phyloP scores from a whole-genome alignment of 352 stramenopile genomes.

The Pelagophyceae sp. region DNA sequence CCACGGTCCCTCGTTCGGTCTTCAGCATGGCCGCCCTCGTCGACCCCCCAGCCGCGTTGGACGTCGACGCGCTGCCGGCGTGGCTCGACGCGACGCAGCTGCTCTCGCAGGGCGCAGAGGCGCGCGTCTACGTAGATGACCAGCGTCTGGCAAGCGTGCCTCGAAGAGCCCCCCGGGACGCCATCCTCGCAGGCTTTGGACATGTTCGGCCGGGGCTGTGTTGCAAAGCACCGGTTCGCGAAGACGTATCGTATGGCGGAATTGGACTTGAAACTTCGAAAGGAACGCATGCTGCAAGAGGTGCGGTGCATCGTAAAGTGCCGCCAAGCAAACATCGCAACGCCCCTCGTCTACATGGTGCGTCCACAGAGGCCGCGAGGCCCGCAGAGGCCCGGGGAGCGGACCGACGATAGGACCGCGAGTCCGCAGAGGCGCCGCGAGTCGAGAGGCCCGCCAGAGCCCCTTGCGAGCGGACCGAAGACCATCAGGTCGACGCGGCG shows the following conservation, averaged over 20 bases:
- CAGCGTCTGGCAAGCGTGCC: no score
- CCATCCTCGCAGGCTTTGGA: no score
- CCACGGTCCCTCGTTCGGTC: no score
- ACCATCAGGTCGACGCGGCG: no score
- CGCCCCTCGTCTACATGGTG: slow-evolving; percentile 37
- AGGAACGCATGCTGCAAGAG: slow-evolving; percentile 39
- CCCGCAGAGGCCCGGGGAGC: no score
- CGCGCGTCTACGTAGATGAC: background rate
- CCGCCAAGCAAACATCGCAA: slow-evolving; percentile 35
- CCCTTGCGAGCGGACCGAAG: no score
- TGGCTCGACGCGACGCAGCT: background rate
- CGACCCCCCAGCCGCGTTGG: no score
- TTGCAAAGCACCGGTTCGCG: slow-evolving; percentile 45
- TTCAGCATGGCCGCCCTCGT: background rate
- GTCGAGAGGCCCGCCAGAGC: no score
- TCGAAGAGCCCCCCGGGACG: no score
- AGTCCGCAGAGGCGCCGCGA: no score
- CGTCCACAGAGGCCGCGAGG: no score
- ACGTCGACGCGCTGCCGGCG: background rate
- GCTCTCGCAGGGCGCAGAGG: slow-evolving; percentile 10
- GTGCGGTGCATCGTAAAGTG: slow-evolving; percentile 36
- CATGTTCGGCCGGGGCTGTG: slow-evolving; percentile 14
- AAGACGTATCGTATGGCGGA: slow-evolving; percentile 45
- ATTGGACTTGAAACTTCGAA: slow-evolving; percentile 42
- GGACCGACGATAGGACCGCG: no score